Conservation (phyloP, 2,329 filamentous ascomycete species). For the Chaetomium sp. region DNA sequence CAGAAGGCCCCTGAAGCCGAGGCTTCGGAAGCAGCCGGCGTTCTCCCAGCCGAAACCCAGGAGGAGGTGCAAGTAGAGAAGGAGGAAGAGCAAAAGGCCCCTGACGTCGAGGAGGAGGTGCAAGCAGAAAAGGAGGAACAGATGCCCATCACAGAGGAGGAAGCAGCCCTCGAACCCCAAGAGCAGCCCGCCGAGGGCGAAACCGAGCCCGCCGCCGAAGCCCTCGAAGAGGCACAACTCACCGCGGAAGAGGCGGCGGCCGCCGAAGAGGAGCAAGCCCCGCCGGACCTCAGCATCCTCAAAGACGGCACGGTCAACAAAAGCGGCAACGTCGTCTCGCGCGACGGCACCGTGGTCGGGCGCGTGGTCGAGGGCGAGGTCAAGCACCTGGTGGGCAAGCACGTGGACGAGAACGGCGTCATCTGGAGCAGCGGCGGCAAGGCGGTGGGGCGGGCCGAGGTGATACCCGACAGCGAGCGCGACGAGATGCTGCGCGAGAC, state of each 20-base stretch:
- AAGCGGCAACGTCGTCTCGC: conserved; percentile 58
- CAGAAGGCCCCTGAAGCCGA: background rate
- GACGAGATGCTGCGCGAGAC: conserved; percentile 49
- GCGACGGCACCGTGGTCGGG: conserved; percentile 58
- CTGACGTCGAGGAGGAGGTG: too few species aligned
- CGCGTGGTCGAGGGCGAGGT: conserved; percentile 65
- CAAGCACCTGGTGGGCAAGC: conserved; percentile 64
- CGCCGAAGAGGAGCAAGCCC: conserved; percentile 4
- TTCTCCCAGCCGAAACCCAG: too few species aligned
- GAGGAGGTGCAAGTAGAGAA: background rate
- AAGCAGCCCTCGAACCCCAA: background rate
- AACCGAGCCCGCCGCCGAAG: background rate
- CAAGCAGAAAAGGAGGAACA: too few species aligned
- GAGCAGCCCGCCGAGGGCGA: conserved; percentile 2
- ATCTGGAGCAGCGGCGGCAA: conserved; percentile 73
- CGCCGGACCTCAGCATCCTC: conserved; percentile 52
- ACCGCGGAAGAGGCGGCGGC: background rate
- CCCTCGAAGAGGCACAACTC: background rate
- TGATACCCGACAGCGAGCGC: conserved; percentile 59
- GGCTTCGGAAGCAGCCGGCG: too few species aligned
- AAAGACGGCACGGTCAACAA: conserved; percentile 62
- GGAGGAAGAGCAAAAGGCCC: background rate
- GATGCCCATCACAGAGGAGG: background rate
- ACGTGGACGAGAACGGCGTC: conserved; percentile 66
- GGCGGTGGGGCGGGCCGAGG: conserved; percentile 67